Percentiles rank a stretch among this genome's conserved stretches.
Conservation (phyloP, 2,329 filamentous ascomycete genomes). For the Aspergillus quadrilineatus region DNA sequence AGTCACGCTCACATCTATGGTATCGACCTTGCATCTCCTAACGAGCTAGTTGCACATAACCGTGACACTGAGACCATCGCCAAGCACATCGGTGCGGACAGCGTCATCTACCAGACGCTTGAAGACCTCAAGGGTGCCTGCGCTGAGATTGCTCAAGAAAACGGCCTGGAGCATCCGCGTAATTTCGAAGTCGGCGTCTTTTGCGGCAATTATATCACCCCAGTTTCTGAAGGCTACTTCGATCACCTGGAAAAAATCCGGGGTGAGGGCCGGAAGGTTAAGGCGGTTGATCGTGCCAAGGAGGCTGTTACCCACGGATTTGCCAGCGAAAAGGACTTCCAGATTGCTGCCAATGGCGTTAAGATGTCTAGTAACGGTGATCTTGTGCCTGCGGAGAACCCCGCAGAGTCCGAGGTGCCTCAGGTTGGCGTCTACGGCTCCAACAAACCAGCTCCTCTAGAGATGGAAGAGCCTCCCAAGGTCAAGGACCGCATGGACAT, state of each 20-base stretch:
- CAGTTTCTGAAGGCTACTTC: constrained; percentile 77
- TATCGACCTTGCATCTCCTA: constrained; percentile 70
- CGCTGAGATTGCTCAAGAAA: constrained; percentile 62
- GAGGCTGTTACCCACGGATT: constrained; percentile 64
- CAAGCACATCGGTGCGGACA: constrained; percentile 68
- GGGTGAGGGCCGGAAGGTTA: constrained; percentile 67
- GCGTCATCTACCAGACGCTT: constrained; percentile 74
- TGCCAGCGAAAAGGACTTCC: constrained; percentile 60
- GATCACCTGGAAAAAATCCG: constrained; percentile 71
- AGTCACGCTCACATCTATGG: constrained; percentile 81
- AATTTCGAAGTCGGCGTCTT: constrained; percentile 92
- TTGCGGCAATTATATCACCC: constrained; percentile 81
- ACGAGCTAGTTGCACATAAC: constrained; percentile 70
- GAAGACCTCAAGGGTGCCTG: constrained; percentile 79
- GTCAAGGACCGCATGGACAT: constrained; percentile 58
- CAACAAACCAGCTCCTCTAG: constrained; percentile 23
- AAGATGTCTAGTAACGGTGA: constrained; percentile 57
- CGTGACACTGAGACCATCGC: constrained; percentile 62
- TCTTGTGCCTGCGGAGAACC: constrained; percentile 51
- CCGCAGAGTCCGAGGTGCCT: constrained; percentile 24
- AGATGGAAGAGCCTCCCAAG: constrained; percentile 39
- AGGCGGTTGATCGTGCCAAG: constrained; percentile 64
- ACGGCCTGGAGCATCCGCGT: constrained; percentile 52
- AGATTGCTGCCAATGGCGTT: constrained; percentile 63
- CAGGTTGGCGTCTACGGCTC: constrained; percentile 25